Conservation (phyloP, 176 grass and related monocot genomes). For the Echinochloa phyllopogon region DNA sequence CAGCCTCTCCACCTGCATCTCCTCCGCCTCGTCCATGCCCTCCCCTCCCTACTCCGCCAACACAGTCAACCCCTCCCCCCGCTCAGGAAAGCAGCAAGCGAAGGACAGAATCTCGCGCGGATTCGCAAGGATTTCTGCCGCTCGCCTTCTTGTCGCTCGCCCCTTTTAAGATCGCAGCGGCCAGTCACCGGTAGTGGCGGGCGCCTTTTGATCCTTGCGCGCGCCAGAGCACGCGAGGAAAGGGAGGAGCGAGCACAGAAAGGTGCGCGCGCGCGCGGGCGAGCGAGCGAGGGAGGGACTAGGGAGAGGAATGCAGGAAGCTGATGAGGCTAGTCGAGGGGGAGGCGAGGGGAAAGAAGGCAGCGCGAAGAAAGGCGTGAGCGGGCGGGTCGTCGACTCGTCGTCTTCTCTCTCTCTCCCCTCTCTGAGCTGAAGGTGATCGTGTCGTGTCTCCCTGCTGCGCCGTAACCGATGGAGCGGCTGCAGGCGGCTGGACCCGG, state of each 20-base stretch:
- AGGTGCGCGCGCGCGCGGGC: background rate
- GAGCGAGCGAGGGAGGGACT: background rate
- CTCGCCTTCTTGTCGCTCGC: background rate
- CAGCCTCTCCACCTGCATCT: slow-evolving; percentile 81
- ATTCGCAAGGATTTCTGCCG: slow-evolving; percentile 48
- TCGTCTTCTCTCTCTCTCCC: background rate
- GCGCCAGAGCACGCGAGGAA: slow-evolving; percentile 73
- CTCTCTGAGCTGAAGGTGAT: background rate
- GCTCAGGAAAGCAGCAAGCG: slow-evolving; percentile 18
- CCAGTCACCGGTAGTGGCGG: slow-evolving; percentile 16
- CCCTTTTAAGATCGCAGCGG: slow-evolving; percentile 39
- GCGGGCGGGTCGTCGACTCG: background rate
- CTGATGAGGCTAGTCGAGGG: background rate
- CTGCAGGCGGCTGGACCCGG: background rate
- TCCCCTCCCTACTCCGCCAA: background rate
- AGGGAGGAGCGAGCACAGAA: slow-evolving; percentile 50
- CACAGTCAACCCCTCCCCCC: slow-evolving; percentile 8
- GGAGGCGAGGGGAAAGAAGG: slow-evolving; percentile 5
- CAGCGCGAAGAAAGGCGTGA: background rate
- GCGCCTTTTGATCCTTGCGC: slow-evolving; percentile 48
- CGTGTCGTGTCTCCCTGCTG: slow-evolving; percentile 26
- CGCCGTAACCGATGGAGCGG: slow-evolving; percentile 34
- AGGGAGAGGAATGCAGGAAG: slow-evolving; percentile 22
- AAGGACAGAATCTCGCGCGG: slow-evolving; percentile 32
- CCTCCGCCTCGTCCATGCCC: slow-evolving; percentile 72